These are phyloP conservation scores for Boletus pseudopeckii DNA, from an alignment of 768 basidiomycete species.

Conservation along the genomic window DNA sequence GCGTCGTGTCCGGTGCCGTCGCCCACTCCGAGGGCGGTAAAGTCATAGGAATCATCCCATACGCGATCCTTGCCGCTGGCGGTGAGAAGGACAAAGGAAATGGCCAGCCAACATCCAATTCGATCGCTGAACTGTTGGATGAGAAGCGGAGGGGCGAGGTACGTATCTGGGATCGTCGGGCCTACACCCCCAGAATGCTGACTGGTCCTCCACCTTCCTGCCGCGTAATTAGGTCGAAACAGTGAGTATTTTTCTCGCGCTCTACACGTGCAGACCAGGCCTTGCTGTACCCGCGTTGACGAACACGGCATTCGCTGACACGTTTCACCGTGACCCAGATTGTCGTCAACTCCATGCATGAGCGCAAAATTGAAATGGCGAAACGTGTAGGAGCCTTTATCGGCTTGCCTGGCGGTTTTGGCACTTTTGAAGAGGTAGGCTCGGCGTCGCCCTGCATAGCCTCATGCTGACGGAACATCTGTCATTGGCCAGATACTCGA, in stretches of 20 bases:
- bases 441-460: not conserved
- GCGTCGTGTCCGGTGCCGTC: slow-evolving; percentile 64
- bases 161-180: slow-evolving; percentile 11
- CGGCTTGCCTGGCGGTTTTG: slow-evolving; percentile 89
- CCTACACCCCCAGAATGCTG: slow-evolving; percentile 4
- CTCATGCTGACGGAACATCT: slow-evolving; percentile 3
- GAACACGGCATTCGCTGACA: slow-evolving; percentile 9
- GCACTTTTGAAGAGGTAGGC: slow-evolving; percentile 86
- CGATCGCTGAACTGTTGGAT: slow-evolving; percentile 24
- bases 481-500: slow-evolving; percentile 63
- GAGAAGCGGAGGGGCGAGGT: slow-evolving; percentile 36
- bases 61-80: slow-evolving; percentile 65
- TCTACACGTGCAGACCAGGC: slow-evolving; percentile 4
- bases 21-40: slow-evolving; percentile 58
- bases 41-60: slow-evolving; percentile 76
- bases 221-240: slow-evolving; percentile 28
- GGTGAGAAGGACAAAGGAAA: slow-evolving; percentile 55
- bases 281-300: not conserved
- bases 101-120: slow-evolving; percentile 17
- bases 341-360: slow-evolving; percentile 79
- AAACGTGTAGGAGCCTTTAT: slow-evolving; percentile 75
- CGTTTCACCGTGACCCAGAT: slow-evolving; percentile 40
- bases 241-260: slow-evolving; percentile 15
- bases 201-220: not conserved
- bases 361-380: slow-evolving; percentile 92